phyloP scores from a whole-genome alignment of 83 land plant species.

The Diphasiastrum complanatum region DNA sequence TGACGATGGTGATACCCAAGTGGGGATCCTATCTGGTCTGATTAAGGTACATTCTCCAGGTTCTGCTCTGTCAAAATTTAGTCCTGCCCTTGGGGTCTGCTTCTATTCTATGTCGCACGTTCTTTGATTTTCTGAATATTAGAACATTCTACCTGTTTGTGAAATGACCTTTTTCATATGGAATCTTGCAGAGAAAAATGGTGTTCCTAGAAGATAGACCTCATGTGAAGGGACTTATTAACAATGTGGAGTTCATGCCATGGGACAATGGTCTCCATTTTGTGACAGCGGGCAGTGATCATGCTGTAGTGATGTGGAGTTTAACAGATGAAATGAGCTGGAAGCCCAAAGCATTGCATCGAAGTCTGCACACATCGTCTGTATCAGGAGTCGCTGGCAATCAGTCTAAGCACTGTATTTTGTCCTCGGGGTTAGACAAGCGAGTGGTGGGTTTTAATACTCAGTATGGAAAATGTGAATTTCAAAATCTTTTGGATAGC shows the following conservation, averaged over 20 bases:
- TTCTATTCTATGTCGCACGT: too few species aligned
- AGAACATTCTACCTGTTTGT: too few species aligned
- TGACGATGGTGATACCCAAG: conserved; percentile 61
- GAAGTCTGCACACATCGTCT: conserved; percentile 65
- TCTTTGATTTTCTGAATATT: too few species aligned
- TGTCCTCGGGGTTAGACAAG: conserved; percentile 45
- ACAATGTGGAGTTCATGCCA: conserved; percentile 65
- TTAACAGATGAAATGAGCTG: conserved; percentile 44
- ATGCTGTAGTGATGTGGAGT: conserved; percentile 72
- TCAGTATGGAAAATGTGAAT: conserved; percentile 42
- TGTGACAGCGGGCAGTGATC: conserved; percentile 84
- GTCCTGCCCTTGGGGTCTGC: too few species aligned
- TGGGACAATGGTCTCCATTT: conserved; percentile 56
- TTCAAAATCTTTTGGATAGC: conserved; percentile 61
- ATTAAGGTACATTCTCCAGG: too few species aligned
- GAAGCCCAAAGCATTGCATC: conserved; percentile 65
- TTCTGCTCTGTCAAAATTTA: too few species aligned
- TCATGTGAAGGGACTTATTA: conserved; percentile 68
- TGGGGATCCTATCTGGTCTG: conserved; percentile 47
- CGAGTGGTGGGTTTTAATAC: conserved; percentile 67
- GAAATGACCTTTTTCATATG: background rate
- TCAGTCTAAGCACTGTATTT: conserved; percentile 37
- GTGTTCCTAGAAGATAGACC: conserved; percentile 62
- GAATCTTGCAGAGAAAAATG: conserved; percentile 42
- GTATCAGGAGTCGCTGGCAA: conserved; percentile 88